phyloP scores from a whole-genome alignment of 148 eudicot genomes.

The Selenicereus undatus region DNA sequence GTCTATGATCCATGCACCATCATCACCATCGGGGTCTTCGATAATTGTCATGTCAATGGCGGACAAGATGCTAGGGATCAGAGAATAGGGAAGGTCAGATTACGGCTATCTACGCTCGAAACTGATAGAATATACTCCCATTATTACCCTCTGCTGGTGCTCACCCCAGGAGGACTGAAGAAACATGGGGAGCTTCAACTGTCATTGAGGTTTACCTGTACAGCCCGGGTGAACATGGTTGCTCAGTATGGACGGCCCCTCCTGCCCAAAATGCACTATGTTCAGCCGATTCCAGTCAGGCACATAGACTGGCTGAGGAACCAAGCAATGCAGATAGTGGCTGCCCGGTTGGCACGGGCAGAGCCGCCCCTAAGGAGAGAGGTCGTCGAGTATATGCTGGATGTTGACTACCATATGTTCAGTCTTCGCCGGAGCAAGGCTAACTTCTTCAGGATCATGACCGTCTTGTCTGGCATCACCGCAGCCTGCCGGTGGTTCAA shows the following conservation, averaged over 20 bases:
- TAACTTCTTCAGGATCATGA: constrained; percentile 75
- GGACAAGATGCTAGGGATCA: constrained; percentile 58
- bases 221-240: constrained; percentile 92
- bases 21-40: constrained; percentile 85
- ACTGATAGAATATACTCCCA: constrained; percentile 79
- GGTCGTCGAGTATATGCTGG: constrained; percentile 85
- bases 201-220: constrained; percentile 77
- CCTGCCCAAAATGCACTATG: constrained; percentile 96
- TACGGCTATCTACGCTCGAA: constrained; percentile 76
- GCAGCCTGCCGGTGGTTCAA: constrained; percentile 59
- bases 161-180: constrained; percentile 60
- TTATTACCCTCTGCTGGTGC: constrained; percentile 75
- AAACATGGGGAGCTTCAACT: constrained; percentile 92
- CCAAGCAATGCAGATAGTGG: constrained; percentile 93
- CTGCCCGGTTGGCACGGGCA: constrained; percentile 55
- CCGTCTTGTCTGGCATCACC: constrained; percentile 55
- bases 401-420: constrained; percentile 82
- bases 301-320: constrained; percentile 82
- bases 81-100: constrained; percentile 83
- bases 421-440: constrained; percentile 88
- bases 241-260: constrained; percentile 74
- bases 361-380: constrained; percentile 87
- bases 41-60: constrained; percentile 69
- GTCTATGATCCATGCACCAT: constrained; percentile 89
- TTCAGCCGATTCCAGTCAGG: constrained; percentile 70